Percentiles rank a stretch among this genome's conserved stretches.
Evolutionary conservation across 208 protist species (phyloP).

Genomic region (Angomonas deanei): DNA sequence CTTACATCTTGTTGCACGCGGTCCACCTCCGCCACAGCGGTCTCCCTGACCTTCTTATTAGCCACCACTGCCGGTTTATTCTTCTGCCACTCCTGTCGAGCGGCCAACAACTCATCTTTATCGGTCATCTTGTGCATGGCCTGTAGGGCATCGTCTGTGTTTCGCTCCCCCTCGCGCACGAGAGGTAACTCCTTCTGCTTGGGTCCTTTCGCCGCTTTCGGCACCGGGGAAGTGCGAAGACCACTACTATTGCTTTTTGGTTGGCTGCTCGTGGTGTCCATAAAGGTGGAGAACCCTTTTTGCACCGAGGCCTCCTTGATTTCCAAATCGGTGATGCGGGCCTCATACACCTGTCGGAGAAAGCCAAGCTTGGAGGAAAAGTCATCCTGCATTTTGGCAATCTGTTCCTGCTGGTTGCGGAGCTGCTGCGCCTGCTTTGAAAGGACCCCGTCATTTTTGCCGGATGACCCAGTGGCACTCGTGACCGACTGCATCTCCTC

Average conservation of each 20-base stretch:
- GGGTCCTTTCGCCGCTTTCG: background rate
- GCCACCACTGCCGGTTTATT: constrained; percentile 8
- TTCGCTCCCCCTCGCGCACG: constrained; percentile 25
- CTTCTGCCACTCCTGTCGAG: constrained; percentile 44
- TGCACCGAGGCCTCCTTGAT: constrained; percentile 58
- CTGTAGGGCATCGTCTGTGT: constrained; percentile 20
- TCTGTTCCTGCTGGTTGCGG: constrained; percentile 61
- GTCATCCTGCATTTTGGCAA: constrained; percentile 74
- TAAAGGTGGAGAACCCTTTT: constrained; percentile 8
- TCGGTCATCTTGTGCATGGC: constrained; percentile 24
- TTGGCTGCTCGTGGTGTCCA: background rate
- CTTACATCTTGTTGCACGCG: constrained; percentile 8
- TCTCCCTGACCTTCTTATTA: constrained; percentile 21
- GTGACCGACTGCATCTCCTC: background rate
- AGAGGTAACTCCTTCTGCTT: constrained; percentile 7
- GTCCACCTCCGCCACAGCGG: constrained; percentile 16
- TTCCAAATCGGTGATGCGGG: constrained; percentile 84
- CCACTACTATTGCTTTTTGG: background rate
- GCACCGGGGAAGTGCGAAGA: background rate
- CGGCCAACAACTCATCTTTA: constrained; percentile 28
- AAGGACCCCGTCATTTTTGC: constrained; percentile 39
- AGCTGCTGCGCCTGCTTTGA: constrained; percentile 50
- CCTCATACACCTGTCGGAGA: constrained; percentile 88
- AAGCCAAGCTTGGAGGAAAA: constrained; percentile 86
- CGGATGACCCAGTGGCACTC: background rate